Conservation (phyloP, 352 stramenopile genomes). For the Pythium dissimile region DNA sequence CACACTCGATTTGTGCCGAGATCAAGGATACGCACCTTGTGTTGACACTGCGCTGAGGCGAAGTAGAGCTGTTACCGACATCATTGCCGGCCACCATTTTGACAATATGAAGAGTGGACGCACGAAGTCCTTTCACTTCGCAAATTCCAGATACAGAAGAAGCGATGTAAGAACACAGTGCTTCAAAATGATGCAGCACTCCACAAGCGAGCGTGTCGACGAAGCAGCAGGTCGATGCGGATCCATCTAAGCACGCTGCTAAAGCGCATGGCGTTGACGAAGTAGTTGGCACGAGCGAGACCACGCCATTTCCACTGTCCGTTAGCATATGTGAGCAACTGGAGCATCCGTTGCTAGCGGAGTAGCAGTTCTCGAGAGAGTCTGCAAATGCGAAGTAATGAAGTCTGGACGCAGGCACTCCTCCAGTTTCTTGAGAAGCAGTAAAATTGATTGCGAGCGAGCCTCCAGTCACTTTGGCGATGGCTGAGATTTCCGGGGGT, state of each 20-base stretch:
- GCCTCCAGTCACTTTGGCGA: constrained; percentile 25
- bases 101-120: constrained; percentile 28
- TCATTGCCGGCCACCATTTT: constrained; percentile 31
- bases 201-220: constrained; percentile 21
- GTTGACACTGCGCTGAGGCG: neutral
- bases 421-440: constrained; percentile 26
- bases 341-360: constrained; percentile 11
- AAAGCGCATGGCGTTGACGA: neutral
- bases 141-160: constrained; percentile 9
- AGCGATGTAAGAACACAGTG: constrained; percentile 10
- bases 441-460: constrained; percentile 28
- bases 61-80: constrained; percentile 31
- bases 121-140: constrained; percentile 23
- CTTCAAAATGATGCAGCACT: constrained; percentile 1
- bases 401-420: constrained; percentile 18
- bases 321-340: constrained; percentile 21
- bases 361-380: constrained; percentile 28
- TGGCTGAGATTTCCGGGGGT: constrained; percentile 9
- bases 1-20: neutral
- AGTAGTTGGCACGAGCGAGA: neutral
- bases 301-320: neutral
- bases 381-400: constrained; percentile 22
- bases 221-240: constrained; percentile 21
- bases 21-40: constrained; percentile 22
- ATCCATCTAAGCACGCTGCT: constrained; percentile 5